Conservation (phyloP, 768 basidiomycete species). For the Podaxis sp. region DNA sequence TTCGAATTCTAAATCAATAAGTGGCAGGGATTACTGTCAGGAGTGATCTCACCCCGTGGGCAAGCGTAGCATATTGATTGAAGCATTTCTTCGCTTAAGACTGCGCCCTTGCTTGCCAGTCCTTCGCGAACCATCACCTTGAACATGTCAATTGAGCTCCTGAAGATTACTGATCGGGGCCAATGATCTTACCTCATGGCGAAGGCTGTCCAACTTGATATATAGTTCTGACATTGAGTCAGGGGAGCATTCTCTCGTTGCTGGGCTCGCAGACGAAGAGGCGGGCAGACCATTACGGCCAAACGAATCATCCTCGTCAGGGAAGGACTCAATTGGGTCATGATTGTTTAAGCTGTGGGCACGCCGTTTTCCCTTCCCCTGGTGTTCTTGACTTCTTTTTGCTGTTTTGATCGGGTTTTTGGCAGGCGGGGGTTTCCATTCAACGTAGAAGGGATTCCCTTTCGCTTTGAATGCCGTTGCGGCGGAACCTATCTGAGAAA, state of each 20-base stretch:
- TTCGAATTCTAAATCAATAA: background rate
- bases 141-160: background rate
- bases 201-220: background rate
- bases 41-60: background rate
- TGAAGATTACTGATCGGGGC: background rate
- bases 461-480: background rate
- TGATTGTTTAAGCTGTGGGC: background rate
- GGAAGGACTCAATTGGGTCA: slow-evolving; percentile 11
- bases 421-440: slow-evolving; percentile 13
- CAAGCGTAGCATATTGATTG: slow-evolving; percentile 1
- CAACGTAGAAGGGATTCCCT: background rate
- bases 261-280: background rate
- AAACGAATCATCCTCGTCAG: slow-evolving; percentile 2
- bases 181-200: background rate
- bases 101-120: background rate
- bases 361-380: slow-evolving; percentile 4
- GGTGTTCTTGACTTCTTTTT: background rate
- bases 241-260: background rate
- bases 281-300: too few relatives aligned
- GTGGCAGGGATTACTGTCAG: background rate
- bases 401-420: background rate
- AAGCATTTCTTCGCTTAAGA: slow-evolving; percentile 2
- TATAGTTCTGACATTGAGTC: slow-evolving; percentile 1
- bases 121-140: slow-evolving; percentile 2
- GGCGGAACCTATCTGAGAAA: background rate